Conservation (phyloP, 2,329 filamentous ascomycete genomes). For the Neofusicoccum laricinum region DNA sequence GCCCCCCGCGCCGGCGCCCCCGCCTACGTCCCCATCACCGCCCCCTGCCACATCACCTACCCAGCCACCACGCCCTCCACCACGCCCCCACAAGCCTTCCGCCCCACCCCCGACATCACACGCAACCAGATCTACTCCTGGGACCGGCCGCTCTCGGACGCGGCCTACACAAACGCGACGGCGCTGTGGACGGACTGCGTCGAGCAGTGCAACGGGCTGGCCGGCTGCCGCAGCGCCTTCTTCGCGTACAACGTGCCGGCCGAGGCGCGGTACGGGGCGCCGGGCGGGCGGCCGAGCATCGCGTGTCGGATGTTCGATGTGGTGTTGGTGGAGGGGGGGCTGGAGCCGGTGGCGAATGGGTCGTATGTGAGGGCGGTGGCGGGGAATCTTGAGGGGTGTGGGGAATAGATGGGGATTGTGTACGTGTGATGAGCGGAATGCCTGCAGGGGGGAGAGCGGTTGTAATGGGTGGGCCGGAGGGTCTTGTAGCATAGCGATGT, state of each 20-base stretch:
- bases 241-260: conserved; percentile 15
- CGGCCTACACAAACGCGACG: neutral
- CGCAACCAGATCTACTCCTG: conserved; percentile 3
- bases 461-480: no score
- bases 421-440: no score
- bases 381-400: conserved; percentile 1
- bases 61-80: neutral
- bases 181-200: conserved; percentile 11
- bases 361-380: conserved; percentile 1
- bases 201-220: conserved; percentile 15
- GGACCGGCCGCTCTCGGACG: conserved; percentile 8
- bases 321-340: neutral
- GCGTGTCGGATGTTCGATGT: conserved; percentile 9
- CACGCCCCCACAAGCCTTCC: conserved; percentile 20
- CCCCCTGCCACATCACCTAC: conserved; percentile 4
- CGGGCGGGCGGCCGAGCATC: conserved; percentile 3
- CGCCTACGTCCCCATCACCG: neutral
- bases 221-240: neutral
- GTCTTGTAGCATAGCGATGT: no score
- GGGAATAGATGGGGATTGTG: neutral
- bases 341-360: neutral
- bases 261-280: neutral
- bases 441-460: no score
- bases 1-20: conserved; percentile 13
- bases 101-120: conserved; percentile 22